phyloP scores from a whole-genome alignment of 257 asterid species.

The Capsicum chinense region DNA sequence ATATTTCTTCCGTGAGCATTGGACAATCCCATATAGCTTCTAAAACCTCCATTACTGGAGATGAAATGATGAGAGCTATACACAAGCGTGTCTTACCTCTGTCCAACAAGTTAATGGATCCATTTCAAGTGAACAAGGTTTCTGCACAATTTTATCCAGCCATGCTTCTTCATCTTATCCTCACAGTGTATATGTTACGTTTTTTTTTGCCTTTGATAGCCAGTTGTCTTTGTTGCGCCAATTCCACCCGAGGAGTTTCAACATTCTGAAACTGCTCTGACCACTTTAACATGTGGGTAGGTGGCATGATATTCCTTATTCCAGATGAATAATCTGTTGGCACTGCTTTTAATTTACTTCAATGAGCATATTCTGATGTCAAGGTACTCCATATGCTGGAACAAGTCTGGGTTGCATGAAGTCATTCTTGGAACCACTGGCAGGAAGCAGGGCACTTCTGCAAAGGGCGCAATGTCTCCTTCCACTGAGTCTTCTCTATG shows the following conservation, averaged over 20 bases:
- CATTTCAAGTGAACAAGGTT: conserved; percentile 79
- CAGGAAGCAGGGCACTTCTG: conserved; percentile 95
- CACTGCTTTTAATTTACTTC: conserved; percentile 24
- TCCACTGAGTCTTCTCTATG: conserved; percentile 84
- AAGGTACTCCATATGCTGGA: conserved; percentile 97
- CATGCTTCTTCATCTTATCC: conserved; percentile 22
- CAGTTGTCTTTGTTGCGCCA: conserved; percentile 64
- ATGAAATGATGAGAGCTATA: conserved; percentile 57
- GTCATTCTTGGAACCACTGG: conserved; percentile 96
- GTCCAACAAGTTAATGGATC: conserved; percentile 60
- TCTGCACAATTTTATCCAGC: conserved; percentile 3
- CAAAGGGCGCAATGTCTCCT: conserved; percentile 81
- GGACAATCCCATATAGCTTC: conserved; percentile 57
- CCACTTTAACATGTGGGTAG: conserved; percentile 91
- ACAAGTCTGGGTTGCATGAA: conserved; percentile 76
- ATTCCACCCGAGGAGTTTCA: conserved; percentile 82
- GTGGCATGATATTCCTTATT: conserved; percentile 16
- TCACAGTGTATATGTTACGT: conserved; percentile 12
- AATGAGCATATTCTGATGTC: conserved; percentile 30
- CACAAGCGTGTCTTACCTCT: conserved; percentile 61
- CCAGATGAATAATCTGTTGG: not conserved
- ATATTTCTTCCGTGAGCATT: conserved; percentile 68
- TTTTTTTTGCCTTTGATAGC: conserved; percentile 50
- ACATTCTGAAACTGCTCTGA: conserved; percentile 83
- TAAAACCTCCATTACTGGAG: conserved; percentile 36